A percentile compares a stretch with the other conserved stretches of the same genome.
Evolutionary conservation across 1,284 basidiomycete species (phyloP).

Genomic region (Sporisorium scitamineum): DNA sequence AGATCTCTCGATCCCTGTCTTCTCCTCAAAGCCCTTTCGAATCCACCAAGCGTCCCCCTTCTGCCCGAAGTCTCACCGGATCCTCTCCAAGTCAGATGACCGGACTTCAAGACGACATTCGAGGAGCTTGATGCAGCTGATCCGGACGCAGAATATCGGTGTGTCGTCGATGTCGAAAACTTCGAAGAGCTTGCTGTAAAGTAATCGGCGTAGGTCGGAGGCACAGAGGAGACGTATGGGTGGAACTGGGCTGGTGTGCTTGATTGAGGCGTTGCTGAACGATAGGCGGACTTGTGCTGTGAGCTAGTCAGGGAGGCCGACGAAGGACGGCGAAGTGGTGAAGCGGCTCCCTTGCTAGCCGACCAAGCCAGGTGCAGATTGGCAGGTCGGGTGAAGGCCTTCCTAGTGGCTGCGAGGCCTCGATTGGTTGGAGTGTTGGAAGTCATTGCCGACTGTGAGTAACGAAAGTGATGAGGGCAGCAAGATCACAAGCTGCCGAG

Average conservation of each 20-base stretch:
- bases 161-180: not conserved
- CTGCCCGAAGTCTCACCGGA: not conserved
- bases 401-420: slow-evolving; percentile 3
- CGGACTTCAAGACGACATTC: not conserved
- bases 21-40: slow-evolving; percentile 20
- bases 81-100: slow-evolving; percentile 18
- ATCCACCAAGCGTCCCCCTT: slow-evolving; percentile 6
- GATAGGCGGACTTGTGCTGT: not conserved
- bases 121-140: not conserved
- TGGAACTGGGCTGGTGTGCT: slow-evolving; percentile 1
- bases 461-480: too few relatives aligned
- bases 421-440: not conserved
- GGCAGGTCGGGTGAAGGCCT: slow-evolving; percentile 26
- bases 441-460: slow-evolving; percentile 12
- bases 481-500: too few relatives aligned
- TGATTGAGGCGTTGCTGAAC: not conserved
- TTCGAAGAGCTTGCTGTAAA: not conserved
- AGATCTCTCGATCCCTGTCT: slow-evolving; percentile 10
- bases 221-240: slow-evolving; percentile 18
- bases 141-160: not conserved
- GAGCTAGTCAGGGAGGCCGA: not conserved
- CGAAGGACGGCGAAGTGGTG: not conserved
- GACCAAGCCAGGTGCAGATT: slow-evolving; percentile 33
- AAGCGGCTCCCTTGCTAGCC: slow-evolving; percentile 2
- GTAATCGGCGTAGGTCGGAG: not conserved